Base-by-base conservation (phyloP, 805 yeast species). In the Pichia scutulata region DNA sequence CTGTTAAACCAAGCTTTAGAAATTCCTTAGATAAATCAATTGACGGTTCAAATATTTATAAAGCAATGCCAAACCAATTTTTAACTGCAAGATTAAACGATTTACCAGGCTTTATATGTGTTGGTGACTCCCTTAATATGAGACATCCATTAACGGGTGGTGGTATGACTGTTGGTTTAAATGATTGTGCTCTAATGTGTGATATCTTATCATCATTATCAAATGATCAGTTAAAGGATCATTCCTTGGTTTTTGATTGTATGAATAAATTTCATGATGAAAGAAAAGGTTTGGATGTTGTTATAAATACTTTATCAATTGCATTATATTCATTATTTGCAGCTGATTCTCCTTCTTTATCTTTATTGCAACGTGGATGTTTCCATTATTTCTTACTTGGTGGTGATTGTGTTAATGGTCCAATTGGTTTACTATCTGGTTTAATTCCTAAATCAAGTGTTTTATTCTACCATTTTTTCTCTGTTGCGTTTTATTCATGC, bases 91-190 rank as follows among this genome's bases (percentile, higher is more conserved):
- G 78, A 50, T 73, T 74, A 46, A 90, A 89, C 63, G 72, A 72
- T 28, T 74, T 79, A 41, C 82, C 81, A 12, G 99, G 99, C 13
- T 70, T 89, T 44, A 73, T 93, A 37, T 75, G 92, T 57, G 64
- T 93, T 36, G 99, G 99, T 45, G 99, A 93, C 66, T 87, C 99
- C 2, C 74, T 90, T 58, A 93, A 93, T 67, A 93, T 93, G 97
- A 78, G 99, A 65, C 99, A 93, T 66, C 99, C 99, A 25, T 77
- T 93, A 54, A 93, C 98, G 1, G 99, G 99, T 48, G 99, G 99
- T 56, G 99, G 99, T 54, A 93, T 93, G 99, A 89, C 98, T 24
- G 99, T 93, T 41, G 97, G 97, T 2, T 72, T 93, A 53, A 86
- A 82, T 63, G 99, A 93, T 67, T 86, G 88, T 4, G 84, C 77